Conservation (phyloP, 768 basidiomycete genomes). For the Lanmaoa pseudosensibilis region DNA sequence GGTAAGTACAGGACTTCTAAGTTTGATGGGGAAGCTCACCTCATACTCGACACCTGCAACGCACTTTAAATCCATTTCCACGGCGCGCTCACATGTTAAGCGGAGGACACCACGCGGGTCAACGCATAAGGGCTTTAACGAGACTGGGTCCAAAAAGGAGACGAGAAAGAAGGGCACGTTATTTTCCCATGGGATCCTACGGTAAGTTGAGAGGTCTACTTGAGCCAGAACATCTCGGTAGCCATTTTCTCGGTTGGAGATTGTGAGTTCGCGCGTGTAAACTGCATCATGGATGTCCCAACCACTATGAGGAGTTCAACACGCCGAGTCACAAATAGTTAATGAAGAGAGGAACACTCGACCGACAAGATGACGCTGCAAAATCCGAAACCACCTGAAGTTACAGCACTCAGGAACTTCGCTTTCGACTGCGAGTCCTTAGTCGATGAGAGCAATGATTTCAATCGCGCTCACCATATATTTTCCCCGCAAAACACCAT, state of each 20-base stretch:
- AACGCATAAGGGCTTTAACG: conserved; percentile 69
- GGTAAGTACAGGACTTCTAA: conserved; percentile 3
- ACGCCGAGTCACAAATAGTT: background rate
- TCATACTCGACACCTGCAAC: conserved; percentile 94
- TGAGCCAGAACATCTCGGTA: conserved; percentile 85
- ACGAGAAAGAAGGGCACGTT: conserved; percentile 92
- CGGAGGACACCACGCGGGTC: conserved; percentile 86
- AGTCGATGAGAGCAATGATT: conserved; percentile 5
- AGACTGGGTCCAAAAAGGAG: conserved; percentile 87
- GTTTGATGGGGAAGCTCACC: conserved; percentile 41
- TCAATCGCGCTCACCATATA: conserved; percentile 60
- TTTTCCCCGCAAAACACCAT: conserved; percentile 94
- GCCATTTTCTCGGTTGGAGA: conserved; percentile 91
- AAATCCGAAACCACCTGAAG: conserved; percentile 86
- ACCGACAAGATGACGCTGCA: conserved; percentile 90
- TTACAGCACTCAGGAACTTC: conserved; percentile 83
- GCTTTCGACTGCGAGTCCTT: conserved; percentile 67
- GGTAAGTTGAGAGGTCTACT: conserved; percentile 85
- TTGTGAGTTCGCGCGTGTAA: conserved; percentile 81
- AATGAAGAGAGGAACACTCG: background rate
- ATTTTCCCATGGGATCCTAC: conserved; percentile 90
- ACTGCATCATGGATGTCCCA: conserved; percentile 92
- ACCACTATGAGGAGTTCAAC: conserved; percentile 46
- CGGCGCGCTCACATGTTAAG: conserved; percentile 52
- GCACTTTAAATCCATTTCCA: conserved; percentile 54